Evolutionary conservation across 805 yeast genomes (phyloP), one percentile per base, ranked within the genome.

Genomic region (Dipodascus geniculatus): DNA sequence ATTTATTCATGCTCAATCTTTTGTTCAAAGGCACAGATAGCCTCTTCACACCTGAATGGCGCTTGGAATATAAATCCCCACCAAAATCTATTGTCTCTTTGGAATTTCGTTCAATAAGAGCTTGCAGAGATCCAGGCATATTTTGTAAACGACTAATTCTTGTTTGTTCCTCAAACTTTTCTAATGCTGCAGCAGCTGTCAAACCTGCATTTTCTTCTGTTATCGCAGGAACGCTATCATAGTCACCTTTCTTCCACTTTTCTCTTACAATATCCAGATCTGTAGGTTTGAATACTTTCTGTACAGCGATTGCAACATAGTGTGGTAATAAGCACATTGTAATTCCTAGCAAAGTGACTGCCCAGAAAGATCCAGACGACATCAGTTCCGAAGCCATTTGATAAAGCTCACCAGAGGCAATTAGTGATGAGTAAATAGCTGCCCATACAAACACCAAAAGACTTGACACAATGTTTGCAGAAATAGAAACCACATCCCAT

Each of bases 251-350:
- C 14, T 69, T 67, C 56, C 76, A 79, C 56, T 76, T 67, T 60
- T 85, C 93, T 53, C 93, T 73, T 50, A 86, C 72, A 53, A 85
- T 79, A 61, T 86, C 95, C 49, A 82, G 74, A 62, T 85, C 93
- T 42, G 69, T 64, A 1, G 95, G 95, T 51, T 61, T 62, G 67
- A 77, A 82, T 54, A 80, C 70, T 53, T 76, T 71, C 60, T 67
- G 76, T 51, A 77, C 57, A 48, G 77, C 68, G 61, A 82, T 81
- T 59, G 62, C 71, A 1, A 71, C 61, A 63, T 83, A 76, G 52
- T 88, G 75, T 3, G 95, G 95, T 49, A 82, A 63, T 48, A 85
- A 57, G 56, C 83, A 77, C 16, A 70, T 63, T 9, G 81, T 63
- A 1, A 79, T 67, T 11, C 85, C 83, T 38, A 83, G 68, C 55